Evolutionary conservation across 306 rosid genomes (phyloP), one percentile per base, ranked within the genome.

Genomic region (Neltuma alba): DNA sequence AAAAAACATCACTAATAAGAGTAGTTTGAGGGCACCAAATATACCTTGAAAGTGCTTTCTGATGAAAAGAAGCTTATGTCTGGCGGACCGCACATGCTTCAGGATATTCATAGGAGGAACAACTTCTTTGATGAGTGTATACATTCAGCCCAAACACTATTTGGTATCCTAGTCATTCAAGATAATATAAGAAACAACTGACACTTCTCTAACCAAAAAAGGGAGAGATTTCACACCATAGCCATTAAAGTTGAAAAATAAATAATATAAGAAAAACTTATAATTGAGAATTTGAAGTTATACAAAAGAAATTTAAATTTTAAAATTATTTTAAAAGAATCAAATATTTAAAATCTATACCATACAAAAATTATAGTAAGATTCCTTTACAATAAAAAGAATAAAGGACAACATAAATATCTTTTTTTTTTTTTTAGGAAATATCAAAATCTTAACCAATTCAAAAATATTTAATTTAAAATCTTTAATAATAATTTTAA

Each of bases 41-140:
- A 61, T 48, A 92, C 98, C 96, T 83, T 82, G 82, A 61, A 50
- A 76, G 69, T 77, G 79, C 84, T 80, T 85, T 37, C 81, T 65
- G 67, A 77, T 70, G 50, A 79, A 70, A 74, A 66, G 72, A 16
- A 84, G 68, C 54, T 60, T 41, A 50, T 13, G 81, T 70, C 77
- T 78, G 66, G 68, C 10, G 20, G 40, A 76, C 63, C 75, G 52
- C 1, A 87, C 74, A 45, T 67, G 83, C 91, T 78, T 89, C 69
- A 91, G 82, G 72, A 48, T 57, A 79, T 79, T 83, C 97, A 91
- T 91, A 61, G 81, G 47, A 62, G 74, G 7, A 71, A 37, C 31
- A 70, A 70, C 80, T 77, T 71, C 65, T 42, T 80, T 50, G 33
- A 67, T 20, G 70, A 77, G 33, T 47, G 66, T 57, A 72, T 70